Percentiles rank a stretch among this genome's conserved stretches.
These are phyloP conservation scores for Alternaria ventricosa DNA, from an alignment of 2,329 filamentous ascomycete species.

Conservation along the genomic window DNA sequence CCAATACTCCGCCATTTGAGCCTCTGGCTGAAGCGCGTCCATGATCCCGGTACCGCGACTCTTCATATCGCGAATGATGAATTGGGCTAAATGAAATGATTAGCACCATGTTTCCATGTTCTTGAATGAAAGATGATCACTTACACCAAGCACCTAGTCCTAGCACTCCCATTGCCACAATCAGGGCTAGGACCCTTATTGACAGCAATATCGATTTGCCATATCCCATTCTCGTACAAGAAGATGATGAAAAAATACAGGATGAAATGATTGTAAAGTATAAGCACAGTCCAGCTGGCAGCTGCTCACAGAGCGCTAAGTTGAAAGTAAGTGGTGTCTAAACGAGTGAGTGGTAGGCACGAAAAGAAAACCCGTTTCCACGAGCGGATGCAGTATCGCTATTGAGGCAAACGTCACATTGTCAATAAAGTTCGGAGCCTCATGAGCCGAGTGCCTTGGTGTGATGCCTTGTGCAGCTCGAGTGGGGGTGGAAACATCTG, in stretches of 20 bases:
- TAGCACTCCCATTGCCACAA: constrained; percentile 28
- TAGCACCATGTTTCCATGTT: neutral
- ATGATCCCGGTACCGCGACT: constrained; percentile 25
- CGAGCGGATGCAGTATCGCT: constrained; percentile 2
- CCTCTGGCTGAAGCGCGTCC: constrained; percentile 10
- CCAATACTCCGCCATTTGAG: constrained; percentile 25
- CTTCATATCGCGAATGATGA: constrained; percentile 31
- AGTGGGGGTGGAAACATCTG: constrained; percentile 11
- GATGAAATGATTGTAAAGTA: constrained; percentile 12
- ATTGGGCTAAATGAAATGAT: constrained; percentile 12
- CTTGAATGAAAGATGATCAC: neutral
- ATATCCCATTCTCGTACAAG: constrained; percentile 24
- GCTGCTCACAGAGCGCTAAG: constrained; percentile 36
- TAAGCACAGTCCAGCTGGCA: constrained; percentile 34
- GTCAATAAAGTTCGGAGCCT: constrained; percentile 10
- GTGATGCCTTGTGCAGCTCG: constrained; percentile 6
- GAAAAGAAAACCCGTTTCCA: constrained; percentile 7
- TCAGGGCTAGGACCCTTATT: constrained; percentile 29
- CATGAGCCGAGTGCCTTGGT: constrained; percentile 9
- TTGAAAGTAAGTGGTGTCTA: constrained; percentile 13
- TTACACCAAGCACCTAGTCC: constrained; percentile 36
- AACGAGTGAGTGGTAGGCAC: constrained; percentile 12
- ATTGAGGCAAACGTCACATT: constrained; percentile 10
- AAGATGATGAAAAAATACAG: neutral
- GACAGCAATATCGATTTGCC: constrained; percentile 19